Percentiles rank a stretch among this genome's conserved stretches.
Evolutionary conservation across 2,329 filamentous ascomycete species (phyloP).

Genomic region (Keithomyces neogunnii): DNA sequence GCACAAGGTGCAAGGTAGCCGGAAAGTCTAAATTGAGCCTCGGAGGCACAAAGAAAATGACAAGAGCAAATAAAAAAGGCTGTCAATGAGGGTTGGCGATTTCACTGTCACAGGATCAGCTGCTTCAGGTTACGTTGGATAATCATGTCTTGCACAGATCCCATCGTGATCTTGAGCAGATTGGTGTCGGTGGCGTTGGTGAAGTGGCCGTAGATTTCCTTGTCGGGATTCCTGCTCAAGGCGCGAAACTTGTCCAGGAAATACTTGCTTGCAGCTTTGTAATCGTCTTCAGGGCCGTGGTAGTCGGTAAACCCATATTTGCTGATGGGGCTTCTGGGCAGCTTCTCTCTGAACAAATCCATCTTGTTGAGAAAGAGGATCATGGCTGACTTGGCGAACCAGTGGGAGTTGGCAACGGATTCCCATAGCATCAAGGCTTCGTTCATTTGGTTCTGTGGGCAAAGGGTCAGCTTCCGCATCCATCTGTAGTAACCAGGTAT

Average conservation of each 20-base stretch:
- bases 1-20: not conserved
- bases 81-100: not conserved
- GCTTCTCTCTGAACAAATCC: slow-evolving; percentile 74
- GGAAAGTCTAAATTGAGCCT: not conserved
- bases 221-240: slow-evolving; percentile 60
- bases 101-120: slow-evolving; percentile 43
- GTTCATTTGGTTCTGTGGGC: slow-evolving; percentile 75
- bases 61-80: not conserved
- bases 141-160: slow-evolving; percentile 79
- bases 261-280: slow-evolving; percentile 69
- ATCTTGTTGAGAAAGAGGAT: slow-evolving; percentile 87
- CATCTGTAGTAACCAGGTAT: not conserved
- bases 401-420: slow-evolving; percentile 77
- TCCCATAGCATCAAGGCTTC: slow-evolving; percentile 83
- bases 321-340: slow-evolving; percentile 60
- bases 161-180: slow-evolving; percentile 78
- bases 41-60: not conserved
- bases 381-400: slow-evolving; percentile 74
- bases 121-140: slow-evolving; percentile 77
- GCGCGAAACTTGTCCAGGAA: slow-evolving; percentile 75
- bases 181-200: slow-evolving; percentile 61
- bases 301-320: slow-evolving; percentile 73
- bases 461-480: slow-evolving; percentile 9
- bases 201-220: slow-evolving; percentile 56
- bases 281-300: slow-evolving; percentile 60